Base-by-base conservation (phyloP, 192 early-diverging fungal genomes). In the Podila epicladia region DNA sequence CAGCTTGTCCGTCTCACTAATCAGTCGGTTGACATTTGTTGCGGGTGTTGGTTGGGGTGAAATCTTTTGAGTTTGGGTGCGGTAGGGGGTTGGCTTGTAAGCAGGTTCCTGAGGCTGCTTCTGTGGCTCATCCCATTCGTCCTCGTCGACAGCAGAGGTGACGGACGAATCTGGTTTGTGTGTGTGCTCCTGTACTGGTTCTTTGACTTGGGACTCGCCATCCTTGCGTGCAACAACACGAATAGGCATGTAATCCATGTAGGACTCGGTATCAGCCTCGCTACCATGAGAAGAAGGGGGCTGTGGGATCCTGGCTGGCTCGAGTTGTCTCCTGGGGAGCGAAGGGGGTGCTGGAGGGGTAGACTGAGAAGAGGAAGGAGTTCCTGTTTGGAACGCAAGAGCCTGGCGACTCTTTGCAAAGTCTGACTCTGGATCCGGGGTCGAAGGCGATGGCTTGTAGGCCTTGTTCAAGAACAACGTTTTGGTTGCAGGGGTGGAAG, bases 161-260 rank as follows among this genome's bases (percentile, higher is more conserved):
- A 31, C 35, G 28, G 68, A 22, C 9, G 32, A n/a, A 12, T 26
- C 22, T 9, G 72, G 53, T 15, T 45, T 45, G 9, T 26, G 53
- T 55, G 5, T 11, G 2, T 24, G 1, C 12, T 55, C n/a, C 17
- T 17, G 53, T 17, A 4, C 53, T 24, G 53, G 24, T 22, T 55
- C 53, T 11, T 55, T 55, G 11, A 12, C 22, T 12, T 26, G 53
- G 24, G 53, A n/a, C 2, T n/a, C 20, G 24, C 26, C 53, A 22
- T 55, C 53, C 60, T 80, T 80, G 19, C 77, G 70, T 19, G 77
- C 77, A 19, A 80, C 77, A 0, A 80, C 55, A 29, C 77, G 77
- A 24, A 79, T 64, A 20, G 77, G 77, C 4, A 63, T 58, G 49
- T 80, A 80, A 5, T 73, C 67, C 66, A 73, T 9, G 50, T 65